Evolutionary conservation across 1,284 basidiomycete species (phyloP).

Genomic region (Cryptococcus sp.): DNA sequence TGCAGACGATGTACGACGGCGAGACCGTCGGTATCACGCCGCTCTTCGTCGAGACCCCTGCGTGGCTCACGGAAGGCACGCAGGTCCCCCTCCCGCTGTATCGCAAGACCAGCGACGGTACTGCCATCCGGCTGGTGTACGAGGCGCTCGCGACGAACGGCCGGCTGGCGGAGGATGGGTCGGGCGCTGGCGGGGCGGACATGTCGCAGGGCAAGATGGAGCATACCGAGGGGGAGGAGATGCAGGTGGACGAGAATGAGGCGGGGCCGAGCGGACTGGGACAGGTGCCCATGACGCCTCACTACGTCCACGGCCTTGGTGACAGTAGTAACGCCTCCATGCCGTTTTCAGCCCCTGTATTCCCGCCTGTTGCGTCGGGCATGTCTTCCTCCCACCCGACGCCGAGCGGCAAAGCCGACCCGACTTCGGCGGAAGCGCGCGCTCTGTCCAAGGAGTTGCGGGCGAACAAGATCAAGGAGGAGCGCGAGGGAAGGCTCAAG

Average conservation of each 20-base stretch:
- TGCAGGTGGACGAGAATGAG: too few species aligned
- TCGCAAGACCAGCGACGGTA: constrained; percentile 32
- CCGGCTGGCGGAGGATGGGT: background rate
- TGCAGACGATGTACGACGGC: constrained; percentile 29
- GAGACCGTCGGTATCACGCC: constrained; percentile 26
- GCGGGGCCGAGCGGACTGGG: too few species aligned
- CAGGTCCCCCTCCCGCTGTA: constrained; percentile 26
- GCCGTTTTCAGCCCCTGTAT: too few species aligned
- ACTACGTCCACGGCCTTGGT: too few species aligned
- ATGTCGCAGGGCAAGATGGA: too few species aligned
- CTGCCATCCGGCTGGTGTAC: constrained; percentile 28
- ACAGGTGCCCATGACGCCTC: too few species aligned
- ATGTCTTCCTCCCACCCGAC: too few species aligned
- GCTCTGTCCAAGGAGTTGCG: constrained; percentile 2
- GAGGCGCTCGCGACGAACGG: constrained; percentile 20
- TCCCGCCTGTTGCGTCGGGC: too few species aligned
- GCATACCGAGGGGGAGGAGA: too few species aligned
- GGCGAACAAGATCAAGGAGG: background rate
- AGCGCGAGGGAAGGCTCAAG: constrained; percentile 53
- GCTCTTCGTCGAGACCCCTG: constrained; percentile 30
- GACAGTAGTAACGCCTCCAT: too few species aligned
- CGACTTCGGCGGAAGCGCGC: too few species aligned
- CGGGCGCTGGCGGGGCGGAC: background rate
- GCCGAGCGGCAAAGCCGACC: too few species aligned
- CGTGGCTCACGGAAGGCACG: constrained; percentile 32